Conservation (phyloP, 2,329 filamentous ascomycete genomes). For the Aspergillus flavus region DNA sequence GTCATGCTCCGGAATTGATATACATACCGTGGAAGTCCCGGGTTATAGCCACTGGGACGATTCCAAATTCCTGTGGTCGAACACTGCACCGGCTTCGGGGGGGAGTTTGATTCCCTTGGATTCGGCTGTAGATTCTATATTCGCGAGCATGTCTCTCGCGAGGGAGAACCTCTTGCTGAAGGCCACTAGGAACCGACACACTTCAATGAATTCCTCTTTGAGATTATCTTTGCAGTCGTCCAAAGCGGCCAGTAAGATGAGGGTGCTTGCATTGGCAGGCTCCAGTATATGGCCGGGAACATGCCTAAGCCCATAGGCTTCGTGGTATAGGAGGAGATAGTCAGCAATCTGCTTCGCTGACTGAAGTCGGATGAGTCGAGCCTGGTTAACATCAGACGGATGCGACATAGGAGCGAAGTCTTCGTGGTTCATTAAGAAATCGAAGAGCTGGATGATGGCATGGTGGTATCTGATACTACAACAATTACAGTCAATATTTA, state of each 20-base stretch:
- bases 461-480: slow-evolving; percentile 34
- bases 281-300: slow-evolving; percentile 32
- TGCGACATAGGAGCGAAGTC: slow-evolving; percentile 11
- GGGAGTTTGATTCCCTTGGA: slow-evolving; percentile 22
- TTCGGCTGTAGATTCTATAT: slow-evolving; percentile 22
- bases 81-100: slow-evolving; percentile 24
- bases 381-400: slow-evolving; percentile 15
- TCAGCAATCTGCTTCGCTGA: slow-evolving; percentile 29
- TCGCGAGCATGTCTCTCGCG: slow-evolving; percentile 25
- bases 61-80: slow-evolving; percentile 21
- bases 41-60: slow-evolving; percentile 15
- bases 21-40: neutral
- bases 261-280: slow-evolving; percentile 25
- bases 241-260: slow-evolving; percentile 24
- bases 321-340: slow-evolving; percentile 31
- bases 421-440: slow-evolving; percentile 24
- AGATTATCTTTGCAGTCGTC: slow-evolving; percentile 26
- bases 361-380: slow-evolving; percentile 19
- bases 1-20: neutral
- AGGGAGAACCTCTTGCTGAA: slow-evolving; percentile 28
- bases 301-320: slow-evolving; percentile 32
- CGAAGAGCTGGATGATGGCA: slow-evolving; percentile 29
- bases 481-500: neutral
- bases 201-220: slow-evolving; percentile 28
- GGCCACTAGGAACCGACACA: slow-evolving; percentile 29